phyloP scores from a whole-genome alignment of 176 grass and related monocot species.

The Triticum monococcum region DNA sequence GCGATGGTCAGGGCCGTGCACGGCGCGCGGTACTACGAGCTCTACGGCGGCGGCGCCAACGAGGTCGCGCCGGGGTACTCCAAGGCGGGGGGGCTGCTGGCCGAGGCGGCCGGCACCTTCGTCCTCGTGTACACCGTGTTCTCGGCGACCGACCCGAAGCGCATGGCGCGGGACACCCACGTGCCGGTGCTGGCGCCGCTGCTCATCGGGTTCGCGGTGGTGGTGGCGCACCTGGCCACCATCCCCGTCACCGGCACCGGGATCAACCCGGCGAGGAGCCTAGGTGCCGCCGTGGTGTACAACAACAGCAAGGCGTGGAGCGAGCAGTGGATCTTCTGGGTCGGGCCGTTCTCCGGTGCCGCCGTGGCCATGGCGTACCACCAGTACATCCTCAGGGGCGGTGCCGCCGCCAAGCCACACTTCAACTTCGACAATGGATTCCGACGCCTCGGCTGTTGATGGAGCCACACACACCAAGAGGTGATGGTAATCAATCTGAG shows the following conservation, averaged over 20 bases:
- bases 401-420: background rate
- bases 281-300: background rate
- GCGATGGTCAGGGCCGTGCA: slow-evolving; percentile 7
- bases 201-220: background rate
- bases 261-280: background rate
- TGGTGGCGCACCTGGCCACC: background rate
- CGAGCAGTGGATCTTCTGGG: background rate
- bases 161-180: background rate
- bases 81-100: background rate
- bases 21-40: background rate
- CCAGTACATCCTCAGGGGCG: background rate
- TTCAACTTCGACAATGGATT: background rate
- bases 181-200: background rate
- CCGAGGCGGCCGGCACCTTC: background rate
- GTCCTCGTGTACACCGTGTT: background rate
- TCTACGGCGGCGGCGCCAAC: slow-evolving; percentile 16
- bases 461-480: background rate
- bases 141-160: background rate
- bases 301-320: background rate
- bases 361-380: background rate
- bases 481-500: background rate
- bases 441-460: background rate
- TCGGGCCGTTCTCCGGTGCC: background rate
- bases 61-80: background rate
- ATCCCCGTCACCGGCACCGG: background rate